Percentiles rank a stretch among this genome's conserved stretches.
Evolutionary conservation across 1,284 basidiomycete species (phyloP).

Genomic region (Hypsizygus ulmarius): DNA sequence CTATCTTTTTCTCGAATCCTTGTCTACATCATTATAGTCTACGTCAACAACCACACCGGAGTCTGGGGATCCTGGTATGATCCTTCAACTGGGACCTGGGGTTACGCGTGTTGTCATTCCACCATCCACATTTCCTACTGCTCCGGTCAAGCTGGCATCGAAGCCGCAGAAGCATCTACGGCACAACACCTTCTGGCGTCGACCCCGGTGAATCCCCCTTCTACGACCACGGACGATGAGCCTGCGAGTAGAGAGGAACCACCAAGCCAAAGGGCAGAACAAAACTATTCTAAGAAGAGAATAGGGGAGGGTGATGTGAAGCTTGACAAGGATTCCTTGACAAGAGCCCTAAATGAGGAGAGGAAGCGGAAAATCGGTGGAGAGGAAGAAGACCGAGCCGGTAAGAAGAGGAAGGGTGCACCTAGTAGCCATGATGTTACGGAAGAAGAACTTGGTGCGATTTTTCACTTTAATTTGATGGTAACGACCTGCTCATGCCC

Average conservation of each 20-base stretch:
- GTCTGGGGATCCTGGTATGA: slow-evolving; percentile 99
- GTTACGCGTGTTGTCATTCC: slow-evolving; percentile 94
- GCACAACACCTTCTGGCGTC: slow-evolving; percentile 64
- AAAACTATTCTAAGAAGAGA: slow-evolving; percentile 65
- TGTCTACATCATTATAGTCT: slow-evolving; percentile 48
- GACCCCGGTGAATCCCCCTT: slow-evolving; percentile 27
- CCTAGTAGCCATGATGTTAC: slow-evolving; percentile 71
- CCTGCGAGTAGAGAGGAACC: slow-evolving; percentile 50
- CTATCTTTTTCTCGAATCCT: slow-evolving; percentile 11
- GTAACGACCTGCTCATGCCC: slow-evolving; percentile 15
- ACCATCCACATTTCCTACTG: slow-evolving; percentile 88
- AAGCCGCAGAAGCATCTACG: slow-evolving; percentile 70
- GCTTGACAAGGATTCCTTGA: slow-evolving; percentile 67
- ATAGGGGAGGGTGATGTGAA: slow-evolving; percentile 74
- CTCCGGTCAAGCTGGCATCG: slow-evolving; percentile 85
- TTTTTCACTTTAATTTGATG: slow-evolving; percentile 5
- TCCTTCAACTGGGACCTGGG: slow-evolving; percentile 73
- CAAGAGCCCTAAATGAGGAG: slow-evolving; percentile 74
- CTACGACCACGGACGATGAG: slow-evolving; percentile 26
- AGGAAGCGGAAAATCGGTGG: slow-evolving; percentile 71
- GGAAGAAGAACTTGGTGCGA: slow-evolving; percentile 88
- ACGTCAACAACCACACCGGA: slow-evolving; percentile 88
- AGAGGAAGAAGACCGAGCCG: slow-evolving; percentile 55
- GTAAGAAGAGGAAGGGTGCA: slow-evolving; percentile 58
- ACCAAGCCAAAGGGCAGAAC: slow-evolving; percentile 47